Base-by-base conservation (phyloP, 179 eudicot genomes). In the Silene coronaria region DNA sequence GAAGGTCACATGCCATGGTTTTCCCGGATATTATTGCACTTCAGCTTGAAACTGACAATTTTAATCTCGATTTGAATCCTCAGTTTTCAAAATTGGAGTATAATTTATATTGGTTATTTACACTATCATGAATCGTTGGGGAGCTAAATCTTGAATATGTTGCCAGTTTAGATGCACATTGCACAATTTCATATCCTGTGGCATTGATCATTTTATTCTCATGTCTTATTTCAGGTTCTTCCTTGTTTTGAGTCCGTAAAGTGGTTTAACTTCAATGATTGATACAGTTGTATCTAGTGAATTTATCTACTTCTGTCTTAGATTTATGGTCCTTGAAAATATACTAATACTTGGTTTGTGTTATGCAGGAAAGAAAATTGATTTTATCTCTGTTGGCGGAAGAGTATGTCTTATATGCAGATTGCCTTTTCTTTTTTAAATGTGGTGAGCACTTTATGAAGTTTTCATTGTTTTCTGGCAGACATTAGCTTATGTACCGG, bases 401-500 rank as follows among this genome's bases (percentile, higher is more conserved):
- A 89, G 99, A 88, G 99, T 95, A 92, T 77, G 86, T 81, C 77
- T 75, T 30, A 53, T 65, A 65, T 30, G 69, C 27, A 6, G n/a
- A n/a, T 38, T 24, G 23, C 21, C 19, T 22, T 64, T n/a, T 53
- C 55, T 55, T 51, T 71, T 55, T 36, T 13, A 12, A 27, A 21
- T 21, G 14, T 57, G 28, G 68, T 67, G 58, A 30, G 63, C 6
- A 28, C 21, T 32, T 66, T 48, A 68, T 58, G 71, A 63, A 46
- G n/a, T 2, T 60, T 53, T 27, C 36, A 5, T 67, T 80, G 46
- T 75, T 10, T 30, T 55, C 68, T 55, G 76, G 67, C 91, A 95
- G 99, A 95, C 99, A 67, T 78, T 97, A 69, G 99, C 97, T 42
- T 91, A 77, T 75, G 97, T 95, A 58, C 99, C 97, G 2, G 93